Evolutionary conservation across 2,329 filamentous ascomycete species (phyloP), one percentile per base, ranked within the genome.

Genomic region (Pyrenophora seminiperda): DNA sequence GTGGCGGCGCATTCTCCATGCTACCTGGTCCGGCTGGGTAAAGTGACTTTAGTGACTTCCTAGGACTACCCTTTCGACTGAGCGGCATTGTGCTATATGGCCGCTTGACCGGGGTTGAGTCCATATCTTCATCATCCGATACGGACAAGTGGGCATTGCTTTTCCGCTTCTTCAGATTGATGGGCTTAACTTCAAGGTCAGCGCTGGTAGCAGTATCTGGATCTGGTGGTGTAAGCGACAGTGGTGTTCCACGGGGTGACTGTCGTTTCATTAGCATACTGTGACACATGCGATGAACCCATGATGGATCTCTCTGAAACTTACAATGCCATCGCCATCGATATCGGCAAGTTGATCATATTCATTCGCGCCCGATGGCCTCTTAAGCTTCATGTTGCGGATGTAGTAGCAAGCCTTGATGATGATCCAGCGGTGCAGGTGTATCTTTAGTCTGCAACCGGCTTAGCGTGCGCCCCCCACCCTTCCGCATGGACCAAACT

Each of bases 391-490:
- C 66, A 69, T 71, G 53, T 72, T 72, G 19, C 69, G 61, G 22
- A 71, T 71, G 42, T 70, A 71, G 45, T 72, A 71, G 56, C 69
- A 72, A 22, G 69, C 69, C 56, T 72, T 72, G 66, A 72, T 71
- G 61, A 71, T 67, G 55, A 72, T 70, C 69, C 69, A 72, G 49
- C 69, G 67, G 50, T 72, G 69, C 56, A 72, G 56, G 40, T 72
- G 69, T 39, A 68, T 66, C 49, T 71, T 70, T 43, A 72, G 66
- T 33, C 68, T 70, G 44, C 5, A 52, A 24, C 15, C 39, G 31
- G 37, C 20, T 61, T 56, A 63, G 58, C 38, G 41, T 33, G 24
- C 15, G 14, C 19, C 7, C 7, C 41, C 27, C 42, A 41, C 53
- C 50, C 39, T 22, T 38, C 18, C 34, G 30, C 41, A 43, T 36